A percentile compares a stretch with the other conserved stretches of the same genome.
Conservation (phyloP, 805 yeast species). For the Candida germanica region DNA sequence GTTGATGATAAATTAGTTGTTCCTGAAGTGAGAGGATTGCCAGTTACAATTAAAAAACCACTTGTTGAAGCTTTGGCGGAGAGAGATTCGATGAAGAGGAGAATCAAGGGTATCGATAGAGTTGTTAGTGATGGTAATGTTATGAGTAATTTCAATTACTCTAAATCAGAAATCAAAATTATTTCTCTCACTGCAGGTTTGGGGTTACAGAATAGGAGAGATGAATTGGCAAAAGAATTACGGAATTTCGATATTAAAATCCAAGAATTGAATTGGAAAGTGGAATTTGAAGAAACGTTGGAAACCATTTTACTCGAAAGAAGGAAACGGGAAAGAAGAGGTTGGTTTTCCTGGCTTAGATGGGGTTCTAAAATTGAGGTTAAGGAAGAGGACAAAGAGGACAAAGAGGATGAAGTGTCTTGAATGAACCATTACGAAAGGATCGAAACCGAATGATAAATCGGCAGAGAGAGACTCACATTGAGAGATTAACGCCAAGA, state of each 20-base stretch:
- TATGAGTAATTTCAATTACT: constrained; percentile 8
- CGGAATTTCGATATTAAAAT: constrained; percentile 12
- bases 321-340: constrained; percentile 3
- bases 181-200: constrained; percentile 4
- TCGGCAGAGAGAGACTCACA: too few species aligned
- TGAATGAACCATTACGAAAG: too few species aligned
- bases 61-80: constrained; percentile 14
- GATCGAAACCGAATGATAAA: too few species aligned
- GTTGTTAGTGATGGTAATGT: constrained; percentile 6
- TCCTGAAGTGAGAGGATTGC: not conserved
- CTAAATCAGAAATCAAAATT: constrained; percentile 11
- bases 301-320: constrained; percentile 2
- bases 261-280: constrained; percentile 14
- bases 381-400: too few species aligned
- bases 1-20: not conserved
- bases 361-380: not conserved
- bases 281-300: constrained; percentile 11
- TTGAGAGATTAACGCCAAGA: too few species aligned
- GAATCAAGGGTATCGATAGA: constrained; percentile 5
- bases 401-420: too few species aligned
- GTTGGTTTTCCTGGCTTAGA: not conserved
- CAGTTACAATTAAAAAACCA: constrained; percentile 6
- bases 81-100: constrained; percentile 12
- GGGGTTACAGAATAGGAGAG: constrained; percentile 3
- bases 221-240: constrained; percentile 5